Base-by-base conservation (phyloP, 306 rosid genomes). In the Sindora glabra region DNA sequence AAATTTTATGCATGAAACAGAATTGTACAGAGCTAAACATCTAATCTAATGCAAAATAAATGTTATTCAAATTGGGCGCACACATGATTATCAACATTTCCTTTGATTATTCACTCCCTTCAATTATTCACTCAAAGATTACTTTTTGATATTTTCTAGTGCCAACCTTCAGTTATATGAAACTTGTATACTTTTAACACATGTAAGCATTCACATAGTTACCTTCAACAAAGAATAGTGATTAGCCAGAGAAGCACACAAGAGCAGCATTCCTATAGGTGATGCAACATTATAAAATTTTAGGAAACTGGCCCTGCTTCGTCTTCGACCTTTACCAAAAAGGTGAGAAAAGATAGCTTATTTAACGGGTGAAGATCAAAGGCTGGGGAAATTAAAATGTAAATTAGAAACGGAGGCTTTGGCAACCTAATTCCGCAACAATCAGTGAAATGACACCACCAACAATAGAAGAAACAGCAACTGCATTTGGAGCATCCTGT, bases 261-360 rank as follows among this genome's bases (percentile, higher is more conserved):
- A 67, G 53, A 78, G 69, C 50, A 83, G 56, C 57, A 62, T 25
- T 6, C 75, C 55, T 11, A 77, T 6, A 24, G 79, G 62, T 38
- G 95, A 83, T 37, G 67, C 75, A 55, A 69, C 44, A 18, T 80
- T 58, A 77, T 84, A 82, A 41, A 79, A 45, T 70, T 77, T 79
- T 76, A 90, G 67, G 47, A 82, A 71, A 64, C 73, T 62, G 6
- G 69, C 53, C 36, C 80, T 74, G 62, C 94, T 87, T 29, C 76
- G 89, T 69, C 85, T 84, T 70, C 83, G 79, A 69, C 97, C 94
- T 90, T 70, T 54, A 45, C 40, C 51, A 76, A 64, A 72, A 79
- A 56, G 47, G 45, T 30, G 5, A 58, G 25, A n/a, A 56, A 48
- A 37, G 33, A 26, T 18, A 27, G 42, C 14, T 32, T 22, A 24